These are phyloP conservation scores for Gossypium ekmanianum DNA, from an alignment of 345 rosid genomes.

Conservation along the genomic window DNA sequence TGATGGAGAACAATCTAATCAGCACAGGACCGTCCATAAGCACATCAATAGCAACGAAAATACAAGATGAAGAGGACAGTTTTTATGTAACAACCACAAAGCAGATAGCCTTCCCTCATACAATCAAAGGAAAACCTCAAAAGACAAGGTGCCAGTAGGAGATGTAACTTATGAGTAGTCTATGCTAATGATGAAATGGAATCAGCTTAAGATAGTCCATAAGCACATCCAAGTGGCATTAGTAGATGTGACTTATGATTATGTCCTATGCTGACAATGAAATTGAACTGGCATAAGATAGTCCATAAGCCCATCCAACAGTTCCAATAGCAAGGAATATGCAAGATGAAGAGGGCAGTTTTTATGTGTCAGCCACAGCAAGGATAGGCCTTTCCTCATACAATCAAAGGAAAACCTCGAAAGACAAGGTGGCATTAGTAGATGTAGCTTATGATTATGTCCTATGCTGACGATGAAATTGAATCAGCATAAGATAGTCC, in stretches of 20 bases:
- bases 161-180: constrained; percentile 24
- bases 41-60: neutral
- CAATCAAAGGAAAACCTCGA: neutral
- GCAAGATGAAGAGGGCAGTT: neutral
- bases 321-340: neutral
- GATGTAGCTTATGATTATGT: constrained; percentile 28
- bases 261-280: constrained; percentile 22
- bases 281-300: neutral
- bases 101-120: constrained; percentile 9
- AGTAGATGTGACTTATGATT: constrained; percentile 20
- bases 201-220: constrained; percentile 19
- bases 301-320: neutral
- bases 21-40: constrained; percentile 17
- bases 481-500: constrained; percentile 21
- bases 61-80: neutral
- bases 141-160: neutral
- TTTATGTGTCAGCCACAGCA: neutral
- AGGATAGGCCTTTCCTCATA: constrained; percentile 15
- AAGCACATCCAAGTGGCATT: neutral
- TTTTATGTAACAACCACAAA: neutral
- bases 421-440: constrained; percentile 6
- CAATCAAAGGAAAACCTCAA: neutral
- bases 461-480: constrained; percentile 18
- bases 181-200: constrained; percentile 16
- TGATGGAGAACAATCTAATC: neutral